These are phyloP conservation scores for Bipolaris victoriae DNA, from an alignment of 2,329 filamentous ascomycete species.

Conservation along the genomic window DNA sequence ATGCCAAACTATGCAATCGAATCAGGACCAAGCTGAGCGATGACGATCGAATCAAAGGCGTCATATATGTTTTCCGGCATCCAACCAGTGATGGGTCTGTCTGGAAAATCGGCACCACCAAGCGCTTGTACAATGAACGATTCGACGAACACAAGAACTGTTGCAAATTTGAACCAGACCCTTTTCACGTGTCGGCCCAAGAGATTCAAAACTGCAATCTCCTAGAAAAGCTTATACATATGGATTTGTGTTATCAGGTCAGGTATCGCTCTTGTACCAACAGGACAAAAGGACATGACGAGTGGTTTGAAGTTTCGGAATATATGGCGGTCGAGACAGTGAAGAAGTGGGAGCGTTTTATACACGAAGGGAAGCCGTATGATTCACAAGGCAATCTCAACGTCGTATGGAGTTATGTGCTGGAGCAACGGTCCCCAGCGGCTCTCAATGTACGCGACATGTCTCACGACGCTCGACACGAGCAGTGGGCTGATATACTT, in stretches of 20 bases:
- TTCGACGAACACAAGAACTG: slow-evolving; percentile 5
- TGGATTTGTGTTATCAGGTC: slow-evolving; percentile 5
- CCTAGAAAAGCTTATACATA: slow-evolving; percentile 11
- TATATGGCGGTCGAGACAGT: slow-evolving; percentile 12
- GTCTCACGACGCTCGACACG: slow-evolving; percentile 8
- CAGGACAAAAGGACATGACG: slow-evolving; percentile 8
- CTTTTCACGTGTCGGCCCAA: not conserved
- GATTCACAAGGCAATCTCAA: slow-evolving; percentile 8
- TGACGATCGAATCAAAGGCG: slow-evolving; percentile 1
- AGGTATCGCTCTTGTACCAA: not conserved
- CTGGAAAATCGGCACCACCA: slow-evolving; percentile 20
- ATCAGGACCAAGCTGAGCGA: not conserved
- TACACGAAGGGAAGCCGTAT: slow-evolving; percentile 19
- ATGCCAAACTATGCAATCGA: slow-evolving; percentile 3
- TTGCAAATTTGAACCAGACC: slow-evolving; percentile 2
- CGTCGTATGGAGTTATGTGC: slow-evolving; percentile 14
- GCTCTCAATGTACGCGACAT: not conserved
- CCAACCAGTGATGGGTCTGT: not conserved
- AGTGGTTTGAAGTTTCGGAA: slow-evolving; percentile 17
- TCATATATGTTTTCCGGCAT: slow-evolving; percentile 15
- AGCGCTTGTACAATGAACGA: not conserved
- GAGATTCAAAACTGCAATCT: slow-evolving; percentile 4
- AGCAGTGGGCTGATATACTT: slow-evolving; percentile 16
- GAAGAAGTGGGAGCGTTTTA: slow-evolving; percentile 21
- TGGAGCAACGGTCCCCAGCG: slow-evolving; percentile 1